Base-by-base conservation (phyloP, 768 basidiomycete genomes). In the Russula virescens region DNA sequence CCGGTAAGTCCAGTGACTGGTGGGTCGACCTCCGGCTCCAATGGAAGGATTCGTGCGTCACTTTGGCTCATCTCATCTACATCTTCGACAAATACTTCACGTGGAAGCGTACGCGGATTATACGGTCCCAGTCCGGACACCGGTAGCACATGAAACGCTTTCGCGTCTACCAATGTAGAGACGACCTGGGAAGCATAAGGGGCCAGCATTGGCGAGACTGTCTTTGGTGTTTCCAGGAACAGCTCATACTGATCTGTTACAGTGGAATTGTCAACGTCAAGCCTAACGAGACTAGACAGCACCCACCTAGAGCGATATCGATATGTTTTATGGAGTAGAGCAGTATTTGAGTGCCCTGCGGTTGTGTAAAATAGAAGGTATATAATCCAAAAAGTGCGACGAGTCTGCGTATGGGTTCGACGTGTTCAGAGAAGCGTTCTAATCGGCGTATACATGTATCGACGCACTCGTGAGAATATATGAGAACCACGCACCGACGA, bases 381-480 rank as follows among this genome's bases (percentile, higher is more conserved):
- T 91, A 91, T 51, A 88, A 70, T 5, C 79, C 85, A 69, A 91
- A 90, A 25, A 91, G 70, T 0, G 85, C 86, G 23, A 80, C 80
- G 7, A 78, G 78, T 63, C 84, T 80, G n/a, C 74, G 77, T 47
- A 88, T 75, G 5, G 82, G 82, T 9, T 80, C 71, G 68, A 84
- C 80, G 1, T 76, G 76, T 49, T 76, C 76, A 5, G 71, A 72
- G 63, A 82, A 75, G 40, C 80, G 79, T 71, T 91, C 89, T 91
- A 63, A 18, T 48, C 10, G 26, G 4, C 52, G 26, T 2, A 2
- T 14, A 43, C 9, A 18, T 52, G 25, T 38, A 34, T 14, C 6
- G 40, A 35, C 9, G 23, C 18, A 16, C 21, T 55, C 35, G n/a
- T 38, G 38, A 6, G 38, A 38, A 38, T 10, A 34, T 25, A 45